Percentiles rank a stretch among this genome's conserved stretches.
These are phyloP conservation scores for Solanum habrochaites DNA, from an alignment of 257 asterid genomes.

Conservation along the genomic window DNA sequence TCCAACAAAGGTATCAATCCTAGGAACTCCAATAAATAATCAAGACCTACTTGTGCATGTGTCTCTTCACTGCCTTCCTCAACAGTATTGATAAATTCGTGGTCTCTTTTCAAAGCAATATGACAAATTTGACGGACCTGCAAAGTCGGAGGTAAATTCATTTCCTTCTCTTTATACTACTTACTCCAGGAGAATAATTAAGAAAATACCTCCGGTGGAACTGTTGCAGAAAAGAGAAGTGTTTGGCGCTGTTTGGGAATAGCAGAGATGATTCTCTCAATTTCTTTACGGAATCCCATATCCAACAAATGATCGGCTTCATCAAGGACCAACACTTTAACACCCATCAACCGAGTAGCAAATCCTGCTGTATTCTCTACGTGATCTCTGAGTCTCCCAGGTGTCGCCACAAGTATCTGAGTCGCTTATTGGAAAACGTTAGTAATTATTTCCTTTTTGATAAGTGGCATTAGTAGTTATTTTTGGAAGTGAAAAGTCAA, in stretches of 20 bases:
- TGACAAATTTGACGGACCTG: conserved; percentile 95
- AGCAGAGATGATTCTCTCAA: conserved; percentile 82
- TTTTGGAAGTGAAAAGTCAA: neutral
- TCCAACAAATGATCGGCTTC: conserved; percentile 97
- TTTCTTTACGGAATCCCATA: conserved; percentile 96
- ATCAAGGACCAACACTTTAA: conserved; percentile 82
- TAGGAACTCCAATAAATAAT: neutral
- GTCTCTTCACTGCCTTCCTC: conserved; percentile 95
- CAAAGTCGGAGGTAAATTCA: conserved; percentile 1
- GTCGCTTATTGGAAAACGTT: neutral
- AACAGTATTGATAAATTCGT: conserved; percentile 81
- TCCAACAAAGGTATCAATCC: neutral
- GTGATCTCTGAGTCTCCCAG: conserved; percentile 95
- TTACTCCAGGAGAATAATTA: neutral
- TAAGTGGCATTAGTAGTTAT: neutral
- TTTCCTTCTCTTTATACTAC: neutral
- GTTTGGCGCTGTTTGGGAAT: conserved; percentile 97
- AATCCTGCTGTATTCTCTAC: conserved; percentile 92
- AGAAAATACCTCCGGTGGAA: conserved; percentile 67
- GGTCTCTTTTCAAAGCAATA: conserved; percentile 85
- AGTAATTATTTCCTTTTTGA: neutral
- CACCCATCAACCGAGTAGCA: conserved; percentile 91
- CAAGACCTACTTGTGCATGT: conserved; percentile 55
- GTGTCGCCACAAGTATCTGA: conserved; percentile 98
- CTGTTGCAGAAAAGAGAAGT: conserved; percentile 90